Conservation (phyloP, 2,329 filamentous ascomycete species). For the Tolypocladium tundrense region DNA sequence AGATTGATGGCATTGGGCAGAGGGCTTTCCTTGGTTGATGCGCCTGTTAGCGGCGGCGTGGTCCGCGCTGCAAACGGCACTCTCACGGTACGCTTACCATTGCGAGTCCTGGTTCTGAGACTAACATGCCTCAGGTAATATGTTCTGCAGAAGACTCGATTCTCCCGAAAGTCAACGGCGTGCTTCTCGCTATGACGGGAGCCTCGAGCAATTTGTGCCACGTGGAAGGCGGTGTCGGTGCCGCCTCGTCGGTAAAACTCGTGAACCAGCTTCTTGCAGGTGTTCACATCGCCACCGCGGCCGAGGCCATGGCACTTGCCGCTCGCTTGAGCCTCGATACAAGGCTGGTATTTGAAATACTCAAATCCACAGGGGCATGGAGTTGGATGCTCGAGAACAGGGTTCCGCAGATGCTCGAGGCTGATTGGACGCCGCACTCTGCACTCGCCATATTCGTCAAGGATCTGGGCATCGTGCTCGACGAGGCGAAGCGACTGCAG, state of each 20-base stretch:
- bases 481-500: constrained; percentile 18
- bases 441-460: constrained; percentile 24
- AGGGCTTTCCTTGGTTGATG: constrained; percentile 21
- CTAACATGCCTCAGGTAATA: constrained; percentile 16
- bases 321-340: constrained; percentile 42
- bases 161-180: constrained; percentile 12
- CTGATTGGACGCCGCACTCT: constrained; percentile 23
- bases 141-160: constrained; percentile 16
- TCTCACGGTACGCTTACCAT: constrained; percentile 15
- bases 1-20: constrained; percentile 11
- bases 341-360: constrained; percentile 33
- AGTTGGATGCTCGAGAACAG: constrained; percentile 28
- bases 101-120: not conserved
- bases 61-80: constrained; percentile 23
- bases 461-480: constrained; percentile 21
- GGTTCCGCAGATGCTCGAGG: constrained; percentile 22
- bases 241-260: constrained; percentile 46
- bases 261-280: constrained; percentile 49
- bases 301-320: constrained; percentile 47
- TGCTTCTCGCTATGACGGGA: constrained; percentile 22
- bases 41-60: constrained; percentile 26
- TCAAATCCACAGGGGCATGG: constrained; percentile 26
- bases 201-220: constrained; percentile 26
- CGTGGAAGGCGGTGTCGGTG: constrained; percentile 39
- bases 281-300: constrained; percentile 44